Conservation (phyloP, 139 green algal species). For the Tetraselmis chui region DNA sequence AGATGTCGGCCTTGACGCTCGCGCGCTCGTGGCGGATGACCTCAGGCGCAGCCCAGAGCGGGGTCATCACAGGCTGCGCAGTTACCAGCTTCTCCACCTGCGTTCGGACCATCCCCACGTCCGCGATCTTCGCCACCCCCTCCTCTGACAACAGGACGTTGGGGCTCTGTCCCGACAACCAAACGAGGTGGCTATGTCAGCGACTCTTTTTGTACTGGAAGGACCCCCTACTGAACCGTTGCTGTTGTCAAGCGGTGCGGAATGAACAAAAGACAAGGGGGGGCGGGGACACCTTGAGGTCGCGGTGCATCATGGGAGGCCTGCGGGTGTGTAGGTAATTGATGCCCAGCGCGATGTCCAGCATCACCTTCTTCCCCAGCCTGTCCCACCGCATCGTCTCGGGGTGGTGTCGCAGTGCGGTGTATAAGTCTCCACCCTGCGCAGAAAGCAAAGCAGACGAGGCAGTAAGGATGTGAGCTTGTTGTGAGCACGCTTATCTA, state of each 20-base stretch:
- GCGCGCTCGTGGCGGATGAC: constrained; percentile 56
- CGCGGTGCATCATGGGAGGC: constrained; percentile 67
- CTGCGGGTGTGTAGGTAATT: constrained; percentile 70
- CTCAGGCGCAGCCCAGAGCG: constrained; percentile 64
- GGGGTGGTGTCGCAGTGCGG: constrained; percentile 53
- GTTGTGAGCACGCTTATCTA: too few species aligned
- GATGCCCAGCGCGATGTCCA: constrained; percentile 68
- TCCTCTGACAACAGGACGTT: constrained; percentile 74
- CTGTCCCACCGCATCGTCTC: constrained; percentile 53
- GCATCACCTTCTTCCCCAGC: constrained; percentile 50
- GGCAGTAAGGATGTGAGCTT: too few species aligned
- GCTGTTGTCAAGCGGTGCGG: too few species aligned
- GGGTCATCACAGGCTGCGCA: constrained; percentile 64
- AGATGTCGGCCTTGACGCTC: constrained; percentile 63
- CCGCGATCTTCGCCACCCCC: constrained; percentile 64
- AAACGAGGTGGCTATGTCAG: too few species aligned
- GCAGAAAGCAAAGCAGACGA: too few species aligned
- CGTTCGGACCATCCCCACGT: constrained; percentile 58
- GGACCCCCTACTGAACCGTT: too few species aligned
- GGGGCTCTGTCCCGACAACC: constrained; percentile 26
- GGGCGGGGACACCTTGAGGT: constrained; percentile 50
- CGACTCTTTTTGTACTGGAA: too few species aligned
- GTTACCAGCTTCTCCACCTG: constrained; percentile 52
- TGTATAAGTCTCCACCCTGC: constrained; percentile 61
- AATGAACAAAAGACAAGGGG: too few species aligned